phyloP scores from a whole-genome alignment of 73 alveolate genomes.

The Paramecium tetraurelia region DNA sequence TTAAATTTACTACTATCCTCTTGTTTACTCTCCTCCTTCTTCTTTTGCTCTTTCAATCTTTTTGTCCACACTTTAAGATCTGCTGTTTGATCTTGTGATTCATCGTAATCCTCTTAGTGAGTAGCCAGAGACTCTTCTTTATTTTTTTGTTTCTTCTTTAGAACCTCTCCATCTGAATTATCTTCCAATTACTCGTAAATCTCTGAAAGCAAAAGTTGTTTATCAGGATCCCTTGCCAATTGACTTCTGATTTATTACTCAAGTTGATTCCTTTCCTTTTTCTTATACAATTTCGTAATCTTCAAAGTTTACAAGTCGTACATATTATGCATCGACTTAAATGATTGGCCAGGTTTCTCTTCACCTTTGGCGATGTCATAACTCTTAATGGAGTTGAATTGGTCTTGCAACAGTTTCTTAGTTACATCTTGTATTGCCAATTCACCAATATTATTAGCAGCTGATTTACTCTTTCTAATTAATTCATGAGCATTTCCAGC shows the following conservation, averaged over 20 bases:
- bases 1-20: neutral
- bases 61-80: conserved; percentile 10
- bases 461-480: neutral
- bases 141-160: neutral
- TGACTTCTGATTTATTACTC: neutral
- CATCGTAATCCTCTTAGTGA: neutral
- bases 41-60: neutral
- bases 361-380: conserved; percentile 40
- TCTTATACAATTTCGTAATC: conserved; percentile 21
- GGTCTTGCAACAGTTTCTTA: conserved; percentile 1
- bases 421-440: conserved; percentile 24
- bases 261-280: neutral
- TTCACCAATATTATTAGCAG: neutral
- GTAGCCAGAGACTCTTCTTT: neutral
- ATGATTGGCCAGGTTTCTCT: neutral
- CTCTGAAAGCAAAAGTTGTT: neutral
- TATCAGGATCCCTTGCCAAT: conserved; percentile 9
- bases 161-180: neutral
- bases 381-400: neutral
- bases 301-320: conserved; percentile 32
- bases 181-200: conserved; percentile 40
- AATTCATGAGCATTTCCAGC: conserved; percentile 17
- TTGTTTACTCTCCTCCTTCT: neutral
- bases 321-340: conserved; percentile 26
- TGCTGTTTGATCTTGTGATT: neutral